These are phyloP conservation scores for Prunus campanulata DNA, from an alignment of 306 rosid genomes.

Conservation along the genomic window DNA sequence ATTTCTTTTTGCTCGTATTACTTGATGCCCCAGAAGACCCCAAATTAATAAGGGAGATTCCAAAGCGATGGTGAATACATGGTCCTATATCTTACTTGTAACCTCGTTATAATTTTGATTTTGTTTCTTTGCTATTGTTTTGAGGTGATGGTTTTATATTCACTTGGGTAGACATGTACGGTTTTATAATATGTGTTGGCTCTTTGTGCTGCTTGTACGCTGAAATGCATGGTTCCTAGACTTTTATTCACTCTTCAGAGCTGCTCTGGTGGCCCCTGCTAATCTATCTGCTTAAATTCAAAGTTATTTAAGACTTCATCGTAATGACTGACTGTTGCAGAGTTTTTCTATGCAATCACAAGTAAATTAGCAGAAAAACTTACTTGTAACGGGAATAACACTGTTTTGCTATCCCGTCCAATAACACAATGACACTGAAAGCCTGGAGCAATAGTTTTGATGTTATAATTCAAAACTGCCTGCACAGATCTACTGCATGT, in stretches of 20 bases:
- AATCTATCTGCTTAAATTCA: background rate
- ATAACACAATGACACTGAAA: no score
- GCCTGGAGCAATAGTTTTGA: conserved; percentile 9
- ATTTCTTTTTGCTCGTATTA: background rate
- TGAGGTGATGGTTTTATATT: no score
- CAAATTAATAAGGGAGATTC: no score
- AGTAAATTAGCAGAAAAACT: no score
- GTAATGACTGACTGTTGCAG: conserved; percentile 14
- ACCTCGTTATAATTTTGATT: background rate
- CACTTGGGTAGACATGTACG: no score
- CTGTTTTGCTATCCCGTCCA: no score
- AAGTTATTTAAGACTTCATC: conserved; percentile 7
- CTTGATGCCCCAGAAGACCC: no score
- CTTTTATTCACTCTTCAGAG: conserved; percentile 15
- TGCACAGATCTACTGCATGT: conserved; percentile 12
- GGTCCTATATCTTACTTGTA: no score
- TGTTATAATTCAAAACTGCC: conserved; percentile 11
- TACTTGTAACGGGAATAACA: no score
- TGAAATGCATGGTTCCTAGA: conserved; percentile 17
- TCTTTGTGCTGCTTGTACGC: conserved; percentile 9
- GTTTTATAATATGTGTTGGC: conserved; percentile 14
- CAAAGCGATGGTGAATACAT: background rate
- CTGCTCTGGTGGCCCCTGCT: conserved; percentile 17
- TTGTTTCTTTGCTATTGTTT: background rate
- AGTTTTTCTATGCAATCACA: conserved; percentile 16